Evolutionary conservation across 1,139 yeast species (phyloP).

Genomic region (Lodderomyces parapsilosis): DNA sequence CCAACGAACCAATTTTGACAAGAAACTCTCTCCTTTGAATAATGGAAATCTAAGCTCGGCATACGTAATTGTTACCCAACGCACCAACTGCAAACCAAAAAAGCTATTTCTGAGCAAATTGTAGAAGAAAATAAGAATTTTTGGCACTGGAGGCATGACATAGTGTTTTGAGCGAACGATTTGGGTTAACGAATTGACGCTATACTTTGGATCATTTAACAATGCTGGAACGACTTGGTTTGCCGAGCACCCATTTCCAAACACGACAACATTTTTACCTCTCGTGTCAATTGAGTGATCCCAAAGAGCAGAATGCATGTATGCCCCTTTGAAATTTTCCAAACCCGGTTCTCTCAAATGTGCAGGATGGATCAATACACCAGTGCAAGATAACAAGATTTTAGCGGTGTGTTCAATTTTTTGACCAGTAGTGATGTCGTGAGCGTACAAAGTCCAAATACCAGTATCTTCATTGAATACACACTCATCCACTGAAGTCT

Average conservation of each 20-base stretch:
- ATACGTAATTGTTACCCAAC: slow-evolving; percentile 26
- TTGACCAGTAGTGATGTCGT: slow-evolving; percentile 35
- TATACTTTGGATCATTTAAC: slow-evolving; percentile 22
- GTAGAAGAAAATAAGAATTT: slow-evolving; percentile 21
- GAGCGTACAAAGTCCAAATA: slow-evolving; percentile 37
- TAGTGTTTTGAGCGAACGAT: slow-evolving; percentile 38
- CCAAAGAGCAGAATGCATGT: slow-evolving; percentile 51
- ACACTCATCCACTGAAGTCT: slow-evolving; percentile 27
- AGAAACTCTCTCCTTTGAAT: slow-evolving; percentile 29
- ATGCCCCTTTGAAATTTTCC: slow-evolving; percentile 41
- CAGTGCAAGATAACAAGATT: slow-evolving; percentile 33
- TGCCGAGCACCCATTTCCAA: slow-evolving; percentile 48
- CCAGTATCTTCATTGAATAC: slow-evolving; percentile 31
- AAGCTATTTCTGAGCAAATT: slow-evolving; percentile 24
- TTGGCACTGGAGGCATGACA: slow-evolving; percentile 41
- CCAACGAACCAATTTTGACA: slow-evolving; percentile 28
- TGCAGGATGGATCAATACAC: slow-evolving; percentile 39
- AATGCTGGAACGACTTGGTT: slow-evolving; percentile 40
- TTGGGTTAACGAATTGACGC: slow-evolving; percentile 32
- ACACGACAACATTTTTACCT: slow-evolving; percentile 32
- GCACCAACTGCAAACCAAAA: slow-evolving; percentile 25
- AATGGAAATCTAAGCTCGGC: slow-evolving; percentile 40
- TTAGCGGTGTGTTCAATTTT: slow-evolving; percentile 25
- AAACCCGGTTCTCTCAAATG: slow-evolving; percentile 34
- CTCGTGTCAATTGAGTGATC: slow-evolving; percentile 40